phyloP scores from a whole-genome alignment of 306 rosid species.

The Boehmeria nivea region DNA sequence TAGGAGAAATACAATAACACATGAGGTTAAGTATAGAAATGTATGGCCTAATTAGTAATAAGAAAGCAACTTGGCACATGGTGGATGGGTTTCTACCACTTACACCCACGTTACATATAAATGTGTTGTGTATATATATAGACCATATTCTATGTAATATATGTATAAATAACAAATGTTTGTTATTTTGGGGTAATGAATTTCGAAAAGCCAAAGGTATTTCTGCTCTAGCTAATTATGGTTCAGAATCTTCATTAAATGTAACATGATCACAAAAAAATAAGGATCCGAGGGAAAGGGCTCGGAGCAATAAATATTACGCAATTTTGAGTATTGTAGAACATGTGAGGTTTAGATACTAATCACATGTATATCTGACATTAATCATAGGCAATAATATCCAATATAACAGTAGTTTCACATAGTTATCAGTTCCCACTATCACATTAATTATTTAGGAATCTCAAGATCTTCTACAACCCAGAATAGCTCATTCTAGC shows the following conservation, averaged over 20 bases:
- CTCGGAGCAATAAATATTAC: neutral
- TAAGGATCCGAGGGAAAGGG: neutral
- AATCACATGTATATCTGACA: conserved; percentile 14
- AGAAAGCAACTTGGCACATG: conserved; percentile 13
- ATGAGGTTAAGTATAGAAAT: no score
- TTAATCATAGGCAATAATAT: conserved; percentile 4
- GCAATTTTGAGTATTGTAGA: neutral
- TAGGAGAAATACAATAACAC: no score
- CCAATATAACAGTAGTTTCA: neutral
- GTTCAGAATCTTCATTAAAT: conserved; percentile 14
- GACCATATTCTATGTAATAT: neutral
- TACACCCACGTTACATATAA: conserved; percentile 11
- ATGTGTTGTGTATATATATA: neutral
- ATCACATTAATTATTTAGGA: neutral
- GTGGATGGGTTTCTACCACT: neutral
- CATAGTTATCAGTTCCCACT: neutral
- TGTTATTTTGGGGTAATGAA: neutral
- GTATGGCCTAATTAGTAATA: neutral
- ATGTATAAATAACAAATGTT: neutral
- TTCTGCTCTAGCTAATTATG: conserved; percentile 1
- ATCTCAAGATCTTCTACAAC: conserved; percentile 1
- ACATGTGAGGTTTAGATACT: conserved; percentile 12
- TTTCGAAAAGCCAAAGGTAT: conserved; percentile 18
- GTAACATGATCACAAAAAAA: neutral
- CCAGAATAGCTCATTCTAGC: no score